Conservation (phyloP, 371 early-diverging fungal species). For the Cokeromyces recurvatus region DNA sequence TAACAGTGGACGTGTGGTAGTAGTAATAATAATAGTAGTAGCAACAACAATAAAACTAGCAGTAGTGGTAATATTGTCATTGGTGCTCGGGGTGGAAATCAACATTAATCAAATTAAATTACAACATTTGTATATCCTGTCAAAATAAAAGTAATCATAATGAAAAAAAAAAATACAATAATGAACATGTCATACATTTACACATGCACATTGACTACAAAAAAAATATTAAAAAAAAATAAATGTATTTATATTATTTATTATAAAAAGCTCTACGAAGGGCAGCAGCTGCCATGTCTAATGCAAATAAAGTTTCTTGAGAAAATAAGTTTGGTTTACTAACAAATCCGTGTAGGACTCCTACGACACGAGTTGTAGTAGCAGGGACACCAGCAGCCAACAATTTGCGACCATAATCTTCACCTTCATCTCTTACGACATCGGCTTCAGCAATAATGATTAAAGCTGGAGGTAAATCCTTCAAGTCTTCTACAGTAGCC, state of each 20-base stretch:
- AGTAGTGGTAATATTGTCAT: conserved; percentile 1
- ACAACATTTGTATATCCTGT: too few relatives aligned
- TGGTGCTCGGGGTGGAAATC: conserved; percentile 14
- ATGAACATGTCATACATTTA: too few relatives aligned
- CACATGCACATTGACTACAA: too few relatives aligned
- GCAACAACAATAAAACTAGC: background rate
- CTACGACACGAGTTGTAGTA: conserved; percentile 7
- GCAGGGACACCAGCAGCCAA: conserved; percentile 13
- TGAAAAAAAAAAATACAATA: too few relatives aligned
- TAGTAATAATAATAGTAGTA: background rate
- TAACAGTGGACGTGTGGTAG: background rate
- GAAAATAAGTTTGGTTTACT: background rate
- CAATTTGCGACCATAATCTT: conserved; percentile 11
- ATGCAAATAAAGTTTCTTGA: conserved; percentile 3
- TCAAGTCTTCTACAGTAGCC: conserved; percentile 1
- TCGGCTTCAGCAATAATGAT: conserved; percentile 16
- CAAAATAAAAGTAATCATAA: too few relatives aligned
- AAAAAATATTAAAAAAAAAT: too few relatives aligned
- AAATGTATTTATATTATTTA: too few relatives aligned
- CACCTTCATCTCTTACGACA: conserved; percentile 8
- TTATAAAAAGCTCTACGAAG: conserved; percentile 5
- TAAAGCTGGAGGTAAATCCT: conserved; percentile 12
- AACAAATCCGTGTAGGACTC: conserved; percentile 15
- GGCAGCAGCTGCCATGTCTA: conserved; percentile 4
- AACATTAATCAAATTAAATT: too few relatives aligned